Percentiles rank a stretch among this genome's conserved stretches.
Evolutionary conservation across 345 rosid species (phyloP).

Genomic region (Excoecaria agallocha): DNA sequence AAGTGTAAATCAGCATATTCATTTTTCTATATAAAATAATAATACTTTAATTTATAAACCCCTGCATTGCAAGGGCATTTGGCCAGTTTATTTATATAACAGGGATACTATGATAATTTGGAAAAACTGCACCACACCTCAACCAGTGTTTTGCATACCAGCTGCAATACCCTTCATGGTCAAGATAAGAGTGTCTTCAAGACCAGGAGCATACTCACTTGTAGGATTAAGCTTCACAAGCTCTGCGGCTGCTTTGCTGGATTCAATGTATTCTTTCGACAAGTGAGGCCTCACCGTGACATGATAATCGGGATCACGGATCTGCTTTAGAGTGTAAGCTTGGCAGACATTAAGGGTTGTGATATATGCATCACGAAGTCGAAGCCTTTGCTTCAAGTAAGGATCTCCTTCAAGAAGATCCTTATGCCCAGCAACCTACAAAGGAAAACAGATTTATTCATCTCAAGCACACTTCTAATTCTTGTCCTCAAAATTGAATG

Average conservation of each 20-base stretch:
- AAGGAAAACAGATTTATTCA: neutral
- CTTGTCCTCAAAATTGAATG: too few relatives aligned
- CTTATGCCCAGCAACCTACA: slow-evolving; percentile 87
- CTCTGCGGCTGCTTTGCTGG: slow-evolving; percentile 51
- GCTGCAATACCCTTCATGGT: slow-evolving; percentile 38
- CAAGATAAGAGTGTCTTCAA: slow-evolving; percentile 33
- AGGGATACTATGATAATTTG: neutral
- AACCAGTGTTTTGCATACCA: slow-evolving; percentile 35
- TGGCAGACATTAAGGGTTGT: slow-evolving; percentile 93
- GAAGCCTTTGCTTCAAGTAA: slow-evolving; percentile 88
- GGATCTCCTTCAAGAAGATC: slow-evolving; percentile 98
- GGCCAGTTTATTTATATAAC: neutral
- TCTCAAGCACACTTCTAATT: too few relatives aligned
- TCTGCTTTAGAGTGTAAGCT: slow-evolving; percentile 89
- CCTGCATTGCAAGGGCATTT: too few relatives aligned
- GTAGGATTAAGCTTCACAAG: slow-evolving; percentile 28
- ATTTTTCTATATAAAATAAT: too few relatives aligned
- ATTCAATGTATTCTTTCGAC: slow-evolving; percentile 73
- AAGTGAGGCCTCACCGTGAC: slow-evolving; percentile 76
- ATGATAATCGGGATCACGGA: slow-evolving; percentile 77
- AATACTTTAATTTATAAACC: too few relatives aligned
- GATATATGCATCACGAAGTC: slow-evolving; percentile 90
- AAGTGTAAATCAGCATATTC: too few relatives aligned
- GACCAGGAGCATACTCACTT: slow-evolving; percentile 35
- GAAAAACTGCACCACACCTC: neutral